Base-by-base conservation (phyloP, 2,329 filamentous ascomycete species). In the Thielaviopsis musarum region DNA sequence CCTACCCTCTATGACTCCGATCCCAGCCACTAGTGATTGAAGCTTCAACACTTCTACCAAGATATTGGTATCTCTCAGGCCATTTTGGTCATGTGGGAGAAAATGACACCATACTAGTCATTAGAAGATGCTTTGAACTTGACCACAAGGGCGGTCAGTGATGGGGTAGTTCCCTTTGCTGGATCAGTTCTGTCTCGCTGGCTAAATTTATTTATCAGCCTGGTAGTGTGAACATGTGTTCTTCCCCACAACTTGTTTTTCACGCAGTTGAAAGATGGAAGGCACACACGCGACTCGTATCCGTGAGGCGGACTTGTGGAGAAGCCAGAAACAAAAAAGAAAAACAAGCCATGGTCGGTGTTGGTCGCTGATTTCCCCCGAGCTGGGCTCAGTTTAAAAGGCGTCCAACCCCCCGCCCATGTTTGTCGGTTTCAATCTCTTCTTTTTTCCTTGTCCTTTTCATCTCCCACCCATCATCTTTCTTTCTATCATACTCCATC, bases 401-500 rank as follows among this genome's bases (percentile, higher is more conserved):
- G 45, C n/a, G n/a, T 48, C 48, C 6, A 5, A 17, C 38, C 17
- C 9, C 24, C 56, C 26, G 13, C 13, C 45, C n/a, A 24, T 57
- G 49, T 51, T 57, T 30, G 17, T 15, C 24, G 5, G 45, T 21
- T 49, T 49, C n/a, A 10, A 21, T 53, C 28, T 28, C 26, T 15
- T 48, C 9, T 24, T 38, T 17, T 55, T 52, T 22, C 38, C n/a
- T 57, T 22, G 17, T 28, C 15, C 34, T 38, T 38, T 48, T 57
- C 34, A 19, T 52, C 52, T n/a, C 6, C 22, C 19, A 51, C 34
- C 19, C 49, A 51, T 58, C 58, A 52, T 48, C 45, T 26, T 56
- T 51, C 52, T 52, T 55, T 57, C 45, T 48, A 57, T 52, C 53
- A 24, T 45, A 51, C 54, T 51, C 56, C 45, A 56, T 52, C 58